Percentiles rank a stretch among this genome's conserved stretches.
These are phyloP conservation scores for Plenodomus tracheiphilus DNA, from an alignment of 2,329 filamentous ascomycete species.

Conservation along the genomic window DNA sequence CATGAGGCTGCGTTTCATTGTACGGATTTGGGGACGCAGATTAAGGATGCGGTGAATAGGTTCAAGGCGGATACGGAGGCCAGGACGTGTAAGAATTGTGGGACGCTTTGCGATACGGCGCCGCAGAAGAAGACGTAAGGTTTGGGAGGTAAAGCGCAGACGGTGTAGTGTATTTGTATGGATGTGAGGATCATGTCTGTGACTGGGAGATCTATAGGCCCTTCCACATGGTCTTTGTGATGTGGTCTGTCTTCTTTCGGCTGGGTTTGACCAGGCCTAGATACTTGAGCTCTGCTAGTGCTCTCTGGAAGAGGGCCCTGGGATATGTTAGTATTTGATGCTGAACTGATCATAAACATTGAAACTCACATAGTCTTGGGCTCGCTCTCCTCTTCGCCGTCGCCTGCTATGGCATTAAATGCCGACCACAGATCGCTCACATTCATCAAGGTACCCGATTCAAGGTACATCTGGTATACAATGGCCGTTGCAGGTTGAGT, in stretches of 20 bases:
- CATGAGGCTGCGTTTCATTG: slow-evolving; percentile 88
- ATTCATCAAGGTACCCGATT: slow-evolving; percentile 77
- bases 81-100: slow-evolving; percentile 78
- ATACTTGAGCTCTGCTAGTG: slow-evolving; percentile 79
- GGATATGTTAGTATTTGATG: slow-evolving; percentile 9
- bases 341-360: not conserved
- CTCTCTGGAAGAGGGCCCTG: slow-evolving; percentile 78
- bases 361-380: slow-evolving; percentile 51
- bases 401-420: slow-evolving; percentile 67
- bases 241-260: slow-evolving; percentile 88
- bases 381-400: slow-evolving; percentile 52
- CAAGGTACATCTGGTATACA: slow-evolving; percentile 77
- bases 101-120: slow-evolving; percentile 71
- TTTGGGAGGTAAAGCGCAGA: not conserved
- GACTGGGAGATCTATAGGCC: slow-evolving; percentile 58
- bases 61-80: slow-evolving; percentile 72
- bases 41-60: slow-evolving; percentile 84
- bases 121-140: slow-evolving; percentile 49
- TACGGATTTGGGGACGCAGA: slow-evolving; percentile 88
- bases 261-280: slow-evolving; percentile 88
- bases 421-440: slow-evolving; percentile 79
- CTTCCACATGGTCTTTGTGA: slow-evolving; percentile 81
- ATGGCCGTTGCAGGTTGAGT: slow-evolving; percentile 72
- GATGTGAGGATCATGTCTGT: slow-evolving; percentile 1
- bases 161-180: slow-evolving; percentile 11